Evolutionary conservation across 257 asterid species (phyloP), one percentile per base, ranked within the genome.

Genomic region (Solanum pennellii): DNA sequence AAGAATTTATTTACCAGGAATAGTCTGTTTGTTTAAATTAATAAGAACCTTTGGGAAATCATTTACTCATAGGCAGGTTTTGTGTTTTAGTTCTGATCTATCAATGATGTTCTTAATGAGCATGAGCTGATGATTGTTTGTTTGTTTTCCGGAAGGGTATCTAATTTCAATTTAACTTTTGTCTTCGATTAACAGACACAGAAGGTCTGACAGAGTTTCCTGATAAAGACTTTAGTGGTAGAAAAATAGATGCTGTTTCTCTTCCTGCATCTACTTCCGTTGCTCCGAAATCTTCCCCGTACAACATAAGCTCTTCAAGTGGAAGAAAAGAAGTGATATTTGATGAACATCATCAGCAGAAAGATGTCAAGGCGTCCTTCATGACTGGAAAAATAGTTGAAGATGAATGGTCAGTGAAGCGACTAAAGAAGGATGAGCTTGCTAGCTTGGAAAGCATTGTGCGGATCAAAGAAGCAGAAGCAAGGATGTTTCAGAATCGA

Each of bases 401-500:
- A 92, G 99, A 97, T 37, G 98, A 95, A 89, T 97, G 99, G 99
- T 97, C 98, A 0, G 98, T 97, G 76, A 97, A 97, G 91, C 94
- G 92, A 9, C 9, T 87, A 12, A 97, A 94, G 89, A 96, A 92
- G 86, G 96, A 90, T 47, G 94, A 95, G 16, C 90, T 94, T 31
- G 93, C 93, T 90, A 94, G 96, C 93, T 91, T 96, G 93, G 97
- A 92, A 86, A 94, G 96, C 84, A 93, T 94, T 9, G 95, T 95
- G n/a, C 88, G 96, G 42, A 90, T 97, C 49, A 97, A 97, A 90
- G 98, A 94, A 88, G 98, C 99, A 3, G 99, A 96, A 87, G 96
- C 98, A 41, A 89, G 93, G 82, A 95, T 97, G 98, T 97, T 97
- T 82, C 96, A 94, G 92, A 91, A 89, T 89, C 91, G 94, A 47